Evolutionary conservation across 1,139 yeast genomes (phyloP).

Genomic region (Pichia sp.): DNA sequence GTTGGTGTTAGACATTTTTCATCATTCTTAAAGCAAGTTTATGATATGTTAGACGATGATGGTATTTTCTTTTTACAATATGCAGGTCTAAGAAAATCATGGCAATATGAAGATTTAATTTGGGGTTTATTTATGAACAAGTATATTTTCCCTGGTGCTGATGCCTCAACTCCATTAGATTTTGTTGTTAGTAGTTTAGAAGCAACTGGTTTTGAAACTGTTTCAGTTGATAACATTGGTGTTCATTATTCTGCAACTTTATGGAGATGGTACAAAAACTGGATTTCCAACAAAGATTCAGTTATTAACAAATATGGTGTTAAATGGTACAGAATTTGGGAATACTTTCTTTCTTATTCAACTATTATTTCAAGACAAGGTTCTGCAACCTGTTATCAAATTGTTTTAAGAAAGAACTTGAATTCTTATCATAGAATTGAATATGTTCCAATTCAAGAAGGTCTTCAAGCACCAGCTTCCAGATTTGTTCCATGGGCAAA

Average conservation of each 20-base stretch:
- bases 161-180: constrained; percentile 89
- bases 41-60: constrained; percentile 84
- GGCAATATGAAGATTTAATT: constrained; percentile 92
- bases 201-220: constrained; percentile 81
- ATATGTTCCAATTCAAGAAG: constrained; percentile 73
- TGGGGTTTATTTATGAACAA: constrained; percentile 98
- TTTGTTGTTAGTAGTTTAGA: constrained; percentile 75
- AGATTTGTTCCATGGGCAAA: constrained; percentile 47
- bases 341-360: constrained; percentile 76
- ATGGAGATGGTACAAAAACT: constrained; percentile 94
- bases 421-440: constrained; percentile 80
- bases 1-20: constrained; percentile 86
- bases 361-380: constrained; percentile 88
- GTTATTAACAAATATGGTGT: constrained; percentile 76
- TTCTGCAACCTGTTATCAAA: constrained; percentile 88
- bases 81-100: constrained; percentile 83
- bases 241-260: constrained; percentile 88
- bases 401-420: constrained; percentile 82
- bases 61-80: constrained; percentile 83
- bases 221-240: constrained; percentile 80
- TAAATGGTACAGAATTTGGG: constrained; percentile 94
- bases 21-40: constrained; percentile 69
- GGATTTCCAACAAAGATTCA: constrained; percentile 79
- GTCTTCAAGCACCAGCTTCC: constrained; percentile 58
- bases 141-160: constrained; percentile 96